Conservation (phyloP, 23 red algal species). For the Rhodosorus marinus region DNA sequence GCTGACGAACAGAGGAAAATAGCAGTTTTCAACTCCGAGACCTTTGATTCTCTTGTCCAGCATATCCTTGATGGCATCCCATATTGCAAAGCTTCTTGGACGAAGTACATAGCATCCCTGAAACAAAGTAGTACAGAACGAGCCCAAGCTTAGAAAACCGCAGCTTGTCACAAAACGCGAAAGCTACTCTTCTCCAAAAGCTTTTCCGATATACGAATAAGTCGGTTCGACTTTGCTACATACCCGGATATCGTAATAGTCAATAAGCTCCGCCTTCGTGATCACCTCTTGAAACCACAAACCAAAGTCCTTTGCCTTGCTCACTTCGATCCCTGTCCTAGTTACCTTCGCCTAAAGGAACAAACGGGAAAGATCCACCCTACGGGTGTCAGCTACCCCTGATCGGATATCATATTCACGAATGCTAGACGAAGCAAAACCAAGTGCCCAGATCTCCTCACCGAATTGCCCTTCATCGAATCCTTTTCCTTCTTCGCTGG, state of each 20-base stretch:
- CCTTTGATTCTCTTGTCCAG: slow-evolving; percentile 89
- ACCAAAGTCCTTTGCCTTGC: slow-evolving; percentile 72
- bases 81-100: slow-evolving; percentile 75
- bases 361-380: too few species aligned
- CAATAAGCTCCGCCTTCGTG: slow-evolving; percentile 91
- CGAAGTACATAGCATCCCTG: slow-evolving; percentile 91
- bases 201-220: not conserved
- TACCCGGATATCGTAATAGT: slow-evolving; percentile 87
- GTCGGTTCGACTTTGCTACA: not conserved
- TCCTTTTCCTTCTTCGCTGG: too few species aligned
- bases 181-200: too few species aligned
- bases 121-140: not conserved
- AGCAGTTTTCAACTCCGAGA: slow-evolving; percentile 88
- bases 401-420: too few species aligned
- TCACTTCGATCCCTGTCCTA: slow-evolving; percentile 64
- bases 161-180: not conserved
- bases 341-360: slow-evolving; percentile 29
- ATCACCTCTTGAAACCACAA: slow-evolving; percentile 77
- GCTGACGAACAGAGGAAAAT: slow-evolving; percentile 90
- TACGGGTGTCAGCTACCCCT: too few species aligned
- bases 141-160: not conserved
- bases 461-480: too few species aligned
- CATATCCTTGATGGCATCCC: slow-evolving; percentile 70
- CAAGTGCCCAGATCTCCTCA: too few species aligned
- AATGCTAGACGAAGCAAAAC: too few species aligned